Base-by-base conservation (phyloP, 306 rosid genomes). In the Urtica urens region DNA sequence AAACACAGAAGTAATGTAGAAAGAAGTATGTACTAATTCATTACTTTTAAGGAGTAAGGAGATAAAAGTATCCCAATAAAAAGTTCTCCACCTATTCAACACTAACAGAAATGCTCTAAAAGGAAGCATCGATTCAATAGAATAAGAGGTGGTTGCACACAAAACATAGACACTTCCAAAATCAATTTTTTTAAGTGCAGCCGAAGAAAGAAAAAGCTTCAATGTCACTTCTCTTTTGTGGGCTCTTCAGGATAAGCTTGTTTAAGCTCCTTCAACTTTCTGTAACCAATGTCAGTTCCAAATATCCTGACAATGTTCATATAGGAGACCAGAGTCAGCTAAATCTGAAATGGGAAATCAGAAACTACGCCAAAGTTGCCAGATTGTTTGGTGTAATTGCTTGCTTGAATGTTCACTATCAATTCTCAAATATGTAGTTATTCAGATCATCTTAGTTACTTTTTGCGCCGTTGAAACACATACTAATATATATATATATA, bases 221-320 rank as follows among this genome's bases (percentile, higher is more conserved):
- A 22, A 23, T 45, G 55, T 67, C 59, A 72, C 68, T 41, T 70
- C 47, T 62, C 65, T 69, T 78, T 70, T 45, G 51, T 22, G 10
- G 23, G 56, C 61, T 77, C 82, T 53, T 76, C 88, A 23, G 53
- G 29, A 40, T 59, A 66, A 18, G 44, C 20, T 40, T 24, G 68
- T 76, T 83, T 76, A 72, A 87, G 64, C 33, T 76, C 87, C 60
- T 78, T 78, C 75, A 83, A 69, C 80, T 75, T 87, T 73, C 81
- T 73, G 78, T 80, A 87, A 17, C 96, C 96, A 26, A 51, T 43
- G 62, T 87, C 94, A 14, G 93, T 87, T 46, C 93, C 94, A 67
- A 83, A 87, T 57, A 87, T 52, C 93, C 96, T 87, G 78, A n/a
- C n/a, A n/a, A n/a, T n/a, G n/a, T n/a, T n/a, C n/a, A n/a, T n/a